Conservation (phyloP, 1,284 basidiomycete genomes). For the Chondrostereum purpureum region DNA sequence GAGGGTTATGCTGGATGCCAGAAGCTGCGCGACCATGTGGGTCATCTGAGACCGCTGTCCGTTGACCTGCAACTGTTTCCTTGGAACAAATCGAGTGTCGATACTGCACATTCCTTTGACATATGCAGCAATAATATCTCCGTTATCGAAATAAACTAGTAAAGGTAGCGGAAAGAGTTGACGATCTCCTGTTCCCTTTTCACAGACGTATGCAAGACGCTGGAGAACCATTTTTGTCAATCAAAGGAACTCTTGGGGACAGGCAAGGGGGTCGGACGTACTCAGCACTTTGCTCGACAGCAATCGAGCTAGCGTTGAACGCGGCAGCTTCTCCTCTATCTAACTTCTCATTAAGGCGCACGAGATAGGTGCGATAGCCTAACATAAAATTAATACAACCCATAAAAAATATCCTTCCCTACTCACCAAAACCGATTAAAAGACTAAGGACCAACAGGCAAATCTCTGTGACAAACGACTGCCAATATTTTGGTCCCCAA, state of each 20-base stretch:
- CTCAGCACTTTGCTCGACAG: slow-evolving; percentile 13
- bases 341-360: slow-evolving; percentile 14
- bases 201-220: slow-evolving; percentile 9
- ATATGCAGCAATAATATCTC: no score
- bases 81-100: no score
- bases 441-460: slow-evolving; percentile 13
- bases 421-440: slow-evolving; percentile 14
- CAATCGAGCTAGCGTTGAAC: slow-evolving; percentile 6
- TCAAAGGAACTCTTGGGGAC: no score
- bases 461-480: slow-evolving; percentile 15
- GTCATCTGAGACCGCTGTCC: no score
- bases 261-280: no score
- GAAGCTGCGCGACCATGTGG: no score
- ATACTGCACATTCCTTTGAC: no score
- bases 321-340: slow-evolving; percentile 12
- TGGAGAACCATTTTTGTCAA: slow-evolving; percentile 1
- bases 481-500: slow-evolving; percentile 15
- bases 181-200: slow-evolving; percentile 9
- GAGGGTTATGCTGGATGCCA: no score
- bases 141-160: no score
- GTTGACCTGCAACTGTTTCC: no score
- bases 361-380: slow-evolving; percentile 15
- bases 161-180: slow-evolving; percentile 12
- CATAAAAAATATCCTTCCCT: not conserved
- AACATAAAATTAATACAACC: not conserved